These are phyloP conservation scores for Candida patagonica DNA, from an alignment of 805 yeast genomes.

Conservation along the genomic window DNA sequence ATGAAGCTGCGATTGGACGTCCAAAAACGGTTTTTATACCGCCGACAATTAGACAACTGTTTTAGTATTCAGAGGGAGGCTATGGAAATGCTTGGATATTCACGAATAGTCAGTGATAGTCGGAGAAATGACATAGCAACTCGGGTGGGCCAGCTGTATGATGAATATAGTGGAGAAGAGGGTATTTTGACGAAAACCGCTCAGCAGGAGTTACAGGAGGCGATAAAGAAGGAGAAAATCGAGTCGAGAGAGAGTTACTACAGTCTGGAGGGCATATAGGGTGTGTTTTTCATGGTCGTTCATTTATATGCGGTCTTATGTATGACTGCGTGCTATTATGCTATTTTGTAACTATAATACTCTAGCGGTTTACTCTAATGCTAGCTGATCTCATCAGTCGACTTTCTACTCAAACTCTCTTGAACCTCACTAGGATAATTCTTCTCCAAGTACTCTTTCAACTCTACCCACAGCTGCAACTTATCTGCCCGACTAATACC, in stretches of 20 bases:
- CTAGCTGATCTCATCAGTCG: no score
- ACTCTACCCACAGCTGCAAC: constrained; percentile 38
- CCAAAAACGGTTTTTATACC: background rate
- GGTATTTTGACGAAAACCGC: constrained; percentile 10
- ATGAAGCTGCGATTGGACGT: constrained; percentile 2
- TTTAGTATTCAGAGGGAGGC: constrained; percentile 22
- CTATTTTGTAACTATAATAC: no score
- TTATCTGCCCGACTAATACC: constrained; percentile 40
- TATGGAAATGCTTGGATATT: constrained; percentile 21
- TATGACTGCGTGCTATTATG: no score
- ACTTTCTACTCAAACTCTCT: no score
- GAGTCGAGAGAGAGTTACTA: background rate
- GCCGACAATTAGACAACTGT: constrained; percentile 14
- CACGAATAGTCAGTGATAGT: constrained; percentile 9
- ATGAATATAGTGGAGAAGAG: constrained; percentile 18
- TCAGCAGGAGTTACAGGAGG: constrained; percentile 13
- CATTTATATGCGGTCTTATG: no score
- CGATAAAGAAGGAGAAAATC: constrained; percentile 10
- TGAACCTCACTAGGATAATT: no score
- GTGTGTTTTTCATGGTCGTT: no score
- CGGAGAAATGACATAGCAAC: constrained; percentile 17
- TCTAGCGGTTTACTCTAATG: no score
- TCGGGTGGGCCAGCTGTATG: constrained; percentile 25
- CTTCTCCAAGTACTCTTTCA: constrained; percentile 16
- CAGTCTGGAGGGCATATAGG: background rate